Percentiles rank a stretch among this genome's conserved stretches.
Conservation (phyloP, 352 stramenopile genomes). For the Phytophthora chlamydospora region DNA sequence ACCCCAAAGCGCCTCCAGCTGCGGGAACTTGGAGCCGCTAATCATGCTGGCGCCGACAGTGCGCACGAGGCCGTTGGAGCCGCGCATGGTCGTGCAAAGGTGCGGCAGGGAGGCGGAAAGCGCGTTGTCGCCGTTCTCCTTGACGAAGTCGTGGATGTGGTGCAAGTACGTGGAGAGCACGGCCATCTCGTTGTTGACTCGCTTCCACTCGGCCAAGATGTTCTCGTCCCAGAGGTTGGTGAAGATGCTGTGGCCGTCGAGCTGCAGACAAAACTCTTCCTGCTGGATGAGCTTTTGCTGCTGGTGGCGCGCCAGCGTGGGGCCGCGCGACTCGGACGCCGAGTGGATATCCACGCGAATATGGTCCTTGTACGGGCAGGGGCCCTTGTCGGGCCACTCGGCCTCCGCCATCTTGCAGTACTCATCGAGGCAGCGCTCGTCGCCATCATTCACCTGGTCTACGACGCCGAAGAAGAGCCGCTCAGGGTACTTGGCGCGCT, state of each 20-base stretch:
- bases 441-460: constrained; percentile 79
- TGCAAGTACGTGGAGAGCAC: constrained; percentile 85
- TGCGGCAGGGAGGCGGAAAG: constrained; percentile 65
- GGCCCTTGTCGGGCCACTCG: constrained; percentile 66
- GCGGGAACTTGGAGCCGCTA: constrained; percentile 67
- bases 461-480: constrained; percentile 83
- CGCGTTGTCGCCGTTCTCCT: constrained; percentile 81
- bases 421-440: constrained; percentile 75
- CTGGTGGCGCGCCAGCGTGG: constrained; percentile 79
- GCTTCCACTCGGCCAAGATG: constrained; percentile 74
- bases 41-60: constrained; percentile 87
- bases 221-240: constrained; percentile 86
- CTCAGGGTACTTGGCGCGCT: constrained; percentile 70
- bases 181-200: constrained; percentile 84
- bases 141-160: constrained; percentile 83
- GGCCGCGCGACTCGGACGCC: constrained; percentile 75
- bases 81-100: constrained; percentile 76
- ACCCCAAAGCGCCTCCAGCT: constrained; percentile 77
- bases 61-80: constrained; percentile 69
- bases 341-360: constrained; percentile 71
- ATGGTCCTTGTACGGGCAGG: constrained; percentile 76
- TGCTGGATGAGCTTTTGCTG: constrained; percentile 80
- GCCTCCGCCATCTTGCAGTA: constrained; percentile 78
- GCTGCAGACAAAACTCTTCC: constrained; percentile 86
- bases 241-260: constrained; percentile 88